Percentiles rank a stretch among this genome's conserved stretches.
phyloP scores from a whole-genome alignment of 2,329 filamentous ascomycete species.

The Hypomyces rosellus region DNA sequence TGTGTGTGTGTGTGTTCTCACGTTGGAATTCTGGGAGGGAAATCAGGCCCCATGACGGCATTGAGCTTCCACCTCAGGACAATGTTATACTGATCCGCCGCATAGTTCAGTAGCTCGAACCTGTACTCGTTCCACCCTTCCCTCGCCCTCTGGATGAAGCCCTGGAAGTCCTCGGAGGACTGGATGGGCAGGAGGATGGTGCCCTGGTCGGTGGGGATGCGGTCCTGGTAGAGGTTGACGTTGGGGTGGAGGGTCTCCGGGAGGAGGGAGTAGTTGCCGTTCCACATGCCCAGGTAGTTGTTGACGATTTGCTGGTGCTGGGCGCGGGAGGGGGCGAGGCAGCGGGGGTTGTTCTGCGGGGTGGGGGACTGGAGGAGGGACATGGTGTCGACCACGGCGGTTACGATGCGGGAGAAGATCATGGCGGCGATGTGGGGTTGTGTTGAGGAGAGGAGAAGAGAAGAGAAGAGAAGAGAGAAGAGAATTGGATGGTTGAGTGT shows the following conservation, averaged over 20 bases:
- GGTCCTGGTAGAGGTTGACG: constrained; percentile 8
- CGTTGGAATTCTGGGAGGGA: constrained; percentile 1
- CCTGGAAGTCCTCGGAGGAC: constrained; percentile 1
- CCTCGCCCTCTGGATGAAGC: neutral
- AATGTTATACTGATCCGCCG: neutral
- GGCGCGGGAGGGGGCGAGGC: too few relatives aligned
- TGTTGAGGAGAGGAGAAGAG: too few relatives aligned
- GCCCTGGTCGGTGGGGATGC: constrained; percentile 5
- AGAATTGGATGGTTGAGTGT: too few relatives aligned
- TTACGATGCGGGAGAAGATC: too few relatives aligned
- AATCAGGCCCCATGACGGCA: constrained; percentile 8
- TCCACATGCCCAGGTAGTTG: constrained; percentile 7
- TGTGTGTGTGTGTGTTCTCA: neutral
- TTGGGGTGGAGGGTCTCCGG: constrained; percentile 3
- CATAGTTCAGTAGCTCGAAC: constrained; percentile 5
- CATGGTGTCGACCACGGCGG: too few relatives aligned
- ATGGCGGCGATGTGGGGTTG: too few relatives aligned
- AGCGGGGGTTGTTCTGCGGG: too few relatives aligned
- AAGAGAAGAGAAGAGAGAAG: too few relatives aligned
- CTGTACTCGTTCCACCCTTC: constrained; percentile 6
- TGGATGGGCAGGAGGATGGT: neutral
- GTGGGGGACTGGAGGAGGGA: too few relatives aligned
- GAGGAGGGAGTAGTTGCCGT: constrained; percentile 3
- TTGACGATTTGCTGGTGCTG: too few relatives aligned
- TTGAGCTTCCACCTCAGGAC: constrained; percentile 10